phyloP scores from a whole-genome alignment of 352 stramenopile species.

The Blastocystis sp. region DNA sequence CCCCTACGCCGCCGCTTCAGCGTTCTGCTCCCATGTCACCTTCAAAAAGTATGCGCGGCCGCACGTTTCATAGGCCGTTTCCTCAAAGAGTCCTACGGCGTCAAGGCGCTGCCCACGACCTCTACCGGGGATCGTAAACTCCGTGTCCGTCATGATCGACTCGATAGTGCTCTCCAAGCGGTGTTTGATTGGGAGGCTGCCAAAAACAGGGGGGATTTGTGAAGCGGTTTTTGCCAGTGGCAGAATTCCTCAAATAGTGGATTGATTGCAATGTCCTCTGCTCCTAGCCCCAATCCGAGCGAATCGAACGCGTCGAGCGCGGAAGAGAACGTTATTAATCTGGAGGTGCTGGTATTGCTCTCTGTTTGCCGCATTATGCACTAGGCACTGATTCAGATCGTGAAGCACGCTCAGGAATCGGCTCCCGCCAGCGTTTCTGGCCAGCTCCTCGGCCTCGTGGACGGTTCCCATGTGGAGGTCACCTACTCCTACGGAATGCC shows the following conservation, averaged over 20 bases:
- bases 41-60: slow-evolving; percentile 32
- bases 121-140: slow-evolving; percentile 2
- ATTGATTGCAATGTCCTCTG: not conserved
- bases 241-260: not conserved
- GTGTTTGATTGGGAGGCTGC: not conserved
- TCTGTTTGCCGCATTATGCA: not conserved
- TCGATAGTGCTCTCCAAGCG: not conserved
- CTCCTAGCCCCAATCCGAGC: not conserved
- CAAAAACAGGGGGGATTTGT: not conserved
- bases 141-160: not conserved
- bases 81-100: slow-evolving; percentile 35
- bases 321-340: slow-evolving; percentile 22
- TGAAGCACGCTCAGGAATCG: slow-evolving; percentile 56
- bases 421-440: slow-evolving; percentile 38
- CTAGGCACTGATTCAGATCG: slow-evolving; percentile 63
- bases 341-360: slow-evolving; percentile 23
- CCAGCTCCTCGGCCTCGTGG: slow-evolving; percentile 48
- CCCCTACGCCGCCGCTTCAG: not conserved
- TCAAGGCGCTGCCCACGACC: not conserved
- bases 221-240: not conserved
- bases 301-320: not conserved
- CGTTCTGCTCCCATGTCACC: slow-evolving; percentile 1
- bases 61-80: slow-evolving; percentile 24
- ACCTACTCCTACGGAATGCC: slow-evolving; percentile 57
- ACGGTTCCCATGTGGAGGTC: slow-evolving; percentile 37